Evolutionary conservation across 768 basidiomycete species (phyloP).

Genomic region (Podaxis sp.): DNA sequence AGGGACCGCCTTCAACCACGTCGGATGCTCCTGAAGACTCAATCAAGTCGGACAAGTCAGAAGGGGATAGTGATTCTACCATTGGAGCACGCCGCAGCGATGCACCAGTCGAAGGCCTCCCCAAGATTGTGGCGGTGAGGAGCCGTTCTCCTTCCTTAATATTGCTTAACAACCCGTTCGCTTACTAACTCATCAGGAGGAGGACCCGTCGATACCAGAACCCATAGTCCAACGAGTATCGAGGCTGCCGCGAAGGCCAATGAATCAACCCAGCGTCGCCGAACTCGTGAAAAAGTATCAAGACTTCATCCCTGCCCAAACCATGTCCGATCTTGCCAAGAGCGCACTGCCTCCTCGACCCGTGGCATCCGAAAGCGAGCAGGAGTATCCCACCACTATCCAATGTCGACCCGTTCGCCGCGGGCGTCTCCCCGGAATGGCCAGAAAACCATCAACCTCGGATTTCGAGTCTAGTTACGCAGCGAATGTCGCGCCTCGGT

Average conservation of each 20-base stretch:
- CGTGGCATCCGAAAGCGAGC: constrained; percentile 79
- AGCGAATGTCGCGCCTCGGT: constrained; percentile 83
- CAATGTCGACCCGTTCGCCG: constrained; percentile 41
- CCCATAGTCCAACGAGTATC: constrained; percentile 38
- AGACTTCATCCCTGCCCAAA: constrained; percentile 70
- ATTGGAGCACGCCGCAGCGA: constrained; percentile 58
- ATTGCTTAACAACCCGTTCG: not conserved
- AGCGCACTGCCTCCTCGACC: constrained; percentile 62
- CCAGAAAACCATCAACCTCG: constrained; percentile 61
- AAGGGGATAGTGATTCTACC: constrained; percentile 81
- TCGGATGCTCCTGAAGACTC: constrained; percentile 9
- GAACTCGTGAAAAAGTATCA: constrained; percentile 84
- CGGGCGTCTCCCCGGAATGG: constrained; percentile 41
- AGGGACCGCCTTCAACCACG: not conserved
- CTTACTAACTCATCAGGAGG: not conserved
- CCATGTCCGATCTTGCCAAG: constrained; percentile 68
- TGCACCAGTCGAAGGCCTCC: constrained; percentile 16
- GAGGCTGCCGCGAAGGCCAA: constrained; percentile 59
- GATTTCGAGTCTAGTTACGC: constrained; percentile 93
- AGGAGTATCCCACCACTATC: constrained; percentile 49
- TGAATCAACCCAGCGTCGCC: constrained; percentile 67
- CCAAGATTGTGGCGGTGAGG: constrained; percentile 7
- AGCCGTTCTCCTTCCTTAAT: not conserved
- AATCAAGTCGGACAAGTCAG: constrained; percentile 40
- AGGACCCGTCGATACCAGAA: constrained; percentile 11